Evolutionary conservation across 495 filamentous ascomycete genomes (phyloP), one percentile per base, ranked within the genome.

Genomic region (Neurospora sp.): DNA sequence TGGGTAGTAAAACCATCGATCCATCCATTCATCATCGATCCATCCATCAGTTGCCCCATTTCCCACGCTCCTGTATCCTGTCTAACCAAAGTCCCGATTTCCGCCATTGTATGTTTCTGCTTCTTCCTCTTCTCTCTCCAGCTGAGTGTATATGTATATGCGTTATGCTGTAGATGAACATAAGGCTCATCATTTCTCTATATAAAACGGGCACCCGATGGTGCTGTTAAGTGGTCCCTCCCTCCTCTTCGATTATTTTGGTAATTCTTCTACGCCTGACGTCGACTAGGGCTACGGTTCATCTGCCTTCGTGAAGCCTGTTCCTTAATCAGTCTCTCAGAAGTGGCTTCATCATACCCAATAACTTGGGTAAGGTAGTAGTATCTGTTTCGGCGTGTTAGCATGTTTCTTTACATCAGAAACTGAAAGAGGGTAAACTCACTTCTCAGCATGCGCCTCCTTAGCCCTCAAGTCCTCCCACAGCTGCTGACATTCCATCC

Each of bases 381-480:
- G 39, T 85, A 77, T 74, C 85, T 85, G 53, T 18, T 16, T 10
- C 3, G 42, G 12, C n/a, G 9, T 22, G 69, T 82, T 61, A 81
- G 80, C 35, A 69, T 44, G 27, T 20, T 10, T 65, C 7, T 38
- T 45, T 42, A 39, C 9, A 39, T n/a, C 2, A 71, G 9, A 27
- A 12, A 3, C 70, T 2, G 47, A 40, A 7, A 59, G 27, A 22
- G 7, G 4, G 10, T 10, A 3, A 31, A 79, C 83, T 82, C 71
- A 86, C 84, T 80, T 85, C 71, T 82, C 83, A 35, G 75, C 82
- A 18, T 88, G 90, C 86, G 71, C 89, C 88, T 80, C 92, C 88
- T 75, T 86, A 86, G 40, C 88, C 84, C 90, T 90, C 73, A 92
- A 86, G 73, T 87, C 85, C 75, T 92, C 88, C 81, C 95, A 96